Percentiles rank a stretch among this genome's conserved stretches.
phyloP scores from a whole-genome alignment of 2,329 filamentous ascomycete genomes.

The Cordyceps sp. region DNA sequence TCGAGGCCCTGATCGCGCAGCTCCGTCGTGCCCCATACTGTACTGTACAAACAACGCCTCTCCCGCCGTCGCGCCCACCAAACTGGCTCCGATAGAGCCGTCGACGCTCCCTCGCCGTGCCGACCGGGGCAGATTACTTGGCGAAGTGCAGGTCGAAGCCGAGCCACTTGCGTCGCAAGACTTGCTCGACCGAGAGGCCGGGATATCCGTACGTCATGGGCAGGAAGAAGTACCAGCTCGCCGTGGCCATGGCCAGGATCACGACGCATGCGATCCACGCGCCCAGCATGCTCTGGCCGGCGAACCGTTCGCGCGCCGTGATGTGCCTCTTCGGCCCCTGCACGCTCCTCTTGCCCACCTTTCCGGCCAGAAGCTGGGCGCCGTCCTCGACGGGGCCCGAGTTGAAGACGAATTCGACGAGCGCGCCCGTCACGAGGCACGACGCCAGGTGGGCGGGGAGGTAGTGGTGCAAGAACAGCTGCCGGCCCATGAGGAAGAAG shows the following conservation, averaged over 20 bases:
- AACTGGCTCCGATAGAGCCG: no score
- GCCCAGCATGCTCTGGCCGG: slow-evolving; percentile 56
- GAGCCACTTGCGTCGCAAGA: slow-evolving; percentile 81
- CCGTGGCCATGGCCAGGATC: slow-evolving; percentile 51
- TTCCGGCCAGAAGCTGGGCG: slow-evolving; percentile 13
- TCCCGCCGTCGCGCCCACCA: no score
- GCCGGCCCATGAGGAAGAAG: slow-evolving; percentile 95
- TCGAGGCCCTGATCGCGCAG: no score
- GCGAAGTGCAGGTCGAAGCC: slow-evolving; percentile 97
- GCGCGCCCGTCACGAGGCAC: slow-evolving; percentile 71
- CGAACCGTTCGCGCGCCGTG: slow-evolving; percentile 68
- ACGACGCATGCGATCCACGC: slow-evolving; percentile 66
- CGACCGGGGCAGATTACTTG: slow-evolving; percentile 44
- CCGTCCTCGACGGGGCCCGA: slow-evolving; percentile 56
- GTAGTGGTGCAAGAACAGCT: slow-evolving; percentile 96
- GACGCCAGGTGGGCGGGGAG: slow-evolving; percentile 88
- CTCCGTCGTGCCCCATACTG: no score
- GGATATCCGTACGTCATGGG: slow-evolving; percentile 93
- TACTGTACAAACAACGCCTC: no score
- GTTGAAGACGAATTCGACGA: slow-evolving; percentile 94
- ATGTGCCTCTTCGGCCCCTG: slow-evolving; percentile 39
- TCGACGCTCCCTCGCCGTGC: background rate
- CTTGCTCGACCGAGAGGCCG: slow-evolving; percentile 62
- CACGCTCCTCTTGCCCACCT: slow-evolving; percentile 25
- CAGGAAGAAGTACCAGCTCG: slow-evolving; percentile 83